These are phyloP conservation scores for Xylaria intraflava DNA, from an alignment of 495 filamentous ascomycete genomes.

Conservation along the genomic window DNA sequence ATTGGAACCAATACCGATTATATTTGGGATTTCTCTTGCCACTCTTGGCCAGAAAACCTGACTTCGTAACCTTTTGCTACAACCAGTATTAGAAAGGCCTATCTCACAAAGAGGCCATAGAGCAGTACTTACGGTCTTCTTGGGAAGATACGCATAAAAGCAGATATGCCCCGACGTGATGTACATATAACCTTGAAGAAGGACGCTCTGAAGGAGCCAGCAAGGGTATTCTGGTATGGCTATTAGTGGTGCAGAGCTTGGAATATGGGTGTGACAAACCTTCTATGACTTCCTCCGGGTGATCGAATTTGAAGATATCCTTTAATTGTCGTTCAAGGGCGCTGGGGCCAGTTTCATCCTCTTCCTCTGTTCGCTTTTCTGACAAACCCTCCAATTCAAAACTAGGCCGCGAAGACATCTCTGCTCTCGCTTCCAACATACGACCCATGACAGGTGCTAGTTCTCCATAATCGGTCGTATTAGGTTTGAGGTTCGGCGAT, in stretches of 20 bases:
- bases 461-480: constrained; percentile 24
- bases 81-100: constrained; percentile 21
- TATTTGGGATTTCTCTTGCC: constrained; percentile 85
- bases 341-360: constrained; percentile 33
- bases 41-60: constrained; percentile 82
- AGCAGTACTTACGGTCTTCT: constrained; percentile 60
- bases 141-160: constrained; percentile 94
- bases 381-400: constrained; percentile 43
- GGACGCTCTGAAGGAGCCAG: constrained; percentile 85
- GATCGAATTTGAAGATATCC: constrained; percentile 84
- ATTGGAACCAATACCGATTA: constrained; percentile 91
- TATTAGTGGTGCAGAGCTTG: background rate
- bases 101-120: background rate
- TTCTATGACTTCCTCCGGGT: constrained; percentile 76
- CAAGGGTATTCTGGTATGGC: constrained; percentile 73
- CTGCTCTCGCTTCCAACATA: constrained; percentile 74
- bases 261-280: constrained; percentile 35
- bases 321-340: constrained; percentile 62
- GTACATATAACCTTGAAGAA: constrained; percentile 95
- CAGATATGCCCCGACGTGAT: constrained; percentile 90
- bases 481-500: constrained; percentile 21
- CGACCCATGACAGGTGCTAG: constrained; percentile 70
- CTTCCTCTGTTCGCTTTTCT: constrained; percentile 29
- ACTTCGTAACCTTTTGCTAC: constrained; percentile 71
- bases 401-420: constrained; percentile 50